Evolutionary conservation across 2,329 filamentous ascomycete genomes (phyloP).

Genomic region (Cytospora leucostoma): DNA sequence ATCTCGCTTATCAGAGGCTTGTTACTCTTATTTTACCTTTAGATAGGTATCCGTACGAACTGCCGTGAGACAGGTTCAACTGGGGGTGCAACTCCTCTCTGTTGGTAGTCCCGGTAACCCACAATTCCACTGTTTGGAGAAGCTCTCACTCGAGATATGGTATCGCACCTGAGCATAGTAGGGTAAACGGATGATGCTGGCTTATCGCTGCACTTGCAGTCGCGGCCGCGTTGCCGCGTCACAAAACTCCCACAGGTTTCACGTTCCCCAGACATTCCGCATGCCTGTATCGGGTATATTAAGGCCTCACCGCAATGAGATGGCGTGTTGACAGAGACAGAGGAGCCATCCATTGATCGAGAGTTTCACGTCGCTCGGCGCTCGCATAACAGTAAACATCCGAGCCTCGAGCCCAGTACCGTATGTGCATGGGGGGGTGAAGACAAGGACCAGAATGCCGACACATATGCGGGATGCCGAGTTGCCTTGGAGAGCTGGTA

Average conservation of each 20-base stretch:
- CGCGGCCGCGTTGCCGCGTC: conserved; percentile 13
- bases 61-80: not conserved
- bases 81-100: not conserved
- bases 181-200: conserved; percentile 22
- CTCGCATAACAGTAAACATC: conserved; percentile 4
- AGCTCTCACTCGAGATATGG: conserved; percentile 12
- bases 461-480: not conserved
- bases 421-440: too few relatives aligned
- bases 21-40: not conserved
- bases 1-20: not conserved
- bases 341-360: conserved; percentile 3
- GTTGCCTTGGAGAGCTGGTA: not conserved
- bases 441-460: not conserved
- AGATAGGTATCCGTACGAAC: not conserved
- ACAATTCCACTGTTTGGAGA: not conserved
- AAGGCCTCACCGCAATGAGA: not conserved
- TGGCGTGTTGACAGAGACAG: not conserved
- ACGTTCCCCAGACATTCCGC: conserved; percentile 19
- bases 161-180: not conserved
- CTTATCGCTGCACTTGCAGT: conserved; percentile 7
- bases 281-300: conserved; percentile 9
- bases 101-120: not conserved
- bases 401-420: not conserved
- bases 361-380: not conserved
- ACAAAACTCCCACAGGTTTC: conserved; percentile 21